Conservation (phyloP, 2,329 filamentous ascomycete species). For the Beauveria pseudobassiana region DNA sequence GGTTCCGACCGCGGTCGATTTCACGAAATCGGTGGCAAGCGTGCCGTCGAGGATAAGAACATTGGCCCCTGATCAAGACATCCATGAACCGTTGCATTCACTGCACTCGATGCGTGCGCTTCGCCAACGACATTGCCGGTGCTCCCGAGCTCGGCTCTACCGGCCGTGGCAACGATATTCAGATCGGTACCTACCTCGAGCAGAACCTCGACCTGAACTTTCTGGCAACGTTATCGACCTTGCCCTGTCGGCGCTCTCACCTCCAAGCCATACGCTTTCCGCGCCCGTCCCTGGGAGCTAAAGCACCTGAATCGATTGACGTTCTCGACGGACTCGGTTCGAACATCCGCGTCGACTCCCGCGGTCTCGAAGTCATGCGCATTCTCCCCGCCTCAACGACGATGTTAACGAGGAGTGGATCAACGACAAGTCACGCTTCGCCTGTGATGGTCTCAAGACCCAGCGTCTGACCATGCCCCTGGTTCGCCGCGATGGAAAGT, state of each 20-base stretch:
- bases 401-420: conserved; percentile 99
- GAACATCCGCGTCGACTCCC: conserved; percentile 87
- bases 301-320: conserved; percentile 93
- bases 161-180: conserved; percentile 92
- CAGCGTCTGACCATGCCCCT: conserved; percentile 91
- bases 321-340: conserved; percentile 89
- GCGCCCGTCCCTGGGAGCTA: conserved; percentile 92
- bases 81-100: conserved; percentile 99
- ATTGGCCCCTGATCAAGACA: conserved; percentile 95
- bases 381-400: conserved; percentile 86
- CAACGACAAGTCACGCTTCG: conserved; percentile 95
- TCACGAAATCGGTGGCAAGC: conserved; percentile 92
- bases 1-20: conserved; percentile 93
- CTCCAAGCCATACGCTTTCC: conserved; percentile 97
- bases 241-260: conserved; percentile 95
- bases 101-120: conserved; percentile 95
- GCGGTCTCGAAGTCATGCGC: conserved; percentile 94
- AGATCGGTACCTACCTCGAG: conserved; percentile 97
- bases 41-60: conserved; percentile 98
- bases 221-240: conserved; percentile 98
- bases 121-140: conserved; percentile 94
- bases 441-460: conserved; percentile 92
- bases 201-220: conserved; percentile 85
- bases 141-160: conserved; percentile 91
- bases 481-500: conserved; percentile 80